phyloP scores from a whole-genome alignment of 1,284 basidiomycete species.

The Puccinia coronata region DNA sequence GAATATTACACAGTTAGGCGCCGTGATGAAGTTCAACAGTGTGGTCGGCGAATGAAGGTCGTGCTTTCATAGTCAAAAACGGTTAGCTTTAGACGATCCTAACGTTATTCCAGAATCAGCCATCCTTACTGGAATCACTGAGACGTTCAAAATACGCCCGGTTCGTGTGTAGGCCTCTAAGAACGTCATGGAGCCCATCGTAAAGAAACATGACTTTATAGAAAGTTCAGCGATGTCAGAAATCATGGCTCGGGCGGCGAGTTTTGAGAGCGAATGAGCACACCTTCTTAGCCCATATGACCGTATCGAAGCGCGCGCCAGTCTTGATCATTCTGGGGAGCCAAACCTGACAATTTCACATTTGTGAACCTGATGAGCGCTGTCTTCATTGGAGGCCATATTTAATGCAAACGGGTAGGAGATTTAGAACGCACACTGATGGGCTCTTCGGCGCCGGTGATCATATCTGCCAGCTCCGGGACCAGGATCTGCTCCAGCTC shows the following conservation, averaged over 20 bases:
- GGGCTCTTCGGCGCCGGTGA: slow-evolving; percentile 86
- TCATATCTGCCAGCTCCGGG: slow-evolving; percentile 78
- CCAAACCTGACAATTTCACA: slow-evolving; percentile 65
- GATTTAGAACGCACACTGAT: slow-evolving; percentile 21
- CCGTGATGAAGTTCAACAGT: slow-evolving; percentile 90
- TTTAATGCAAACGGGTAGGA: too few species aligned
- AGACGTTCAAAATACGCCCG: slow-evolving; percentile 85
- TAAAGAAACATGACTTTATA: slow-evolving; percentile 74
- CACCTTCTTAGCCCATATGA: slow-evolving; percentile 88
- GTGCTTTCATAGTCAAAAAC: slow-evolving; percentile 51
- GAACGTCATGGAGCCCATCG: slow-evolving; percentile 90
- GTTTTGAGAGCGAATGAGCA: slow-evolving; percentile 21
- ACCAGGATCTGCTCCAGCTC: slow-evolving; percentile 78
- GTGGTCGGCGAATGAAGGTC: slow-evolving; percentile 71
- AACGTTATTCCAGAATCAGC: not conserved
- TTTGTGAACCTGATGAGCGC: not conserved
- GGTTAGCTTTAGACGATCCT: not conserved
- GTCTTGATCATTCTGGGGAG: slow-evolving; percentile 76
- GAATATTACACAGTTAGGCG: slow-evolving; percentile 76
- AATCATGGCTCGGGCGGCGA: too few species aligned
- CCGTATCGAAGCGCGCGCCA: slow-evolving; percentile 88
- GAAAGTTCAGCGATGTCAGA: slow-evolving; percentile 18
- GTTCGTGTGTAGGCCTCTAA: slow-evolving; percentile 90
- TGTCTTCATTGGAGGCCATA: slow-evolving; percentile 2
- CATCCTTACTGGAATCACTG: slow-evolving; percentile 79